A percentile compares a stretch with the other conserved stretches of the same genome.
phyloP scores from a whole-genome alignment of 805 yeast genomes.

The Schwanniomyces occidentalis region DNA sequence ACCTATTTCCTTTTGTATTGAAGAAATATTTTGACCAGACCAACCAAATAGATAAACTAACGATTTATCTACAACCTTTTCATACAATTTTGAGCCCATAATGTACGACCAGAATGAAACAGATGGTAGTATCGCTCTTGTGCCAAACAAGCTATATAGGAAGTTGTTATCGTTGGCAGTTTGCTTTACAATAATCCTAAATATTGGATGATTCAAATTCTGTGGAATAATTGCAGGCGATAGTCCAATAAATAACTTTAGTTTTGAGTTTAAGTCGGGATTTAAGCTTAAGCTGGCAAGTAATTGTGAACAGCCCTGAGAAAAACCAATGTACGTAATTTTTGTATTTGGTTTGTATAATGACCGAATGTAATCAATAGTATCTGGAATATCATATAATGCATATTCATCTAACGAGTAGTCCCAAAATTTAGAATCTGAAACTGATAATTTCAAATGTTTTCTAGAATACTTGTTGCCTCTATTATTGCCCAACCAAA shows the following conservation, averaged over 20 bases:
- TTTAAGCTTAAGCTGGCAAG: conserved; percentile 31
- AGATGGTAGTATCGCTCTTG: conserved; percentile 28
- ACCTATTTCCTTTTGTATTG: conserved; percentile 24
- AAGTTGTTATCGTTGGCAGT: conserved; percentile 26
- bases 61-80: conserved; percentile 24
- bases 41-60: conserved; percentile 28
- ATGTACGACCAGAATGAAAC: conserved; percentile 29
- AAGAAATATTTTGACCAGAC: conserved; percentile 22
- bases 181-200: conserved; percentile 23
- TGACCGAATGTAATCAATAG: conserved; percentile 20
- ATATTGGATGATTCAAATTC: conserved; percentile 22
- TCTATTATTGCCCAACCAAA: conserved; percentile 27
- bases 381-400: conserved; percentile 30
- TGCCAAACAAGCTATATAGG: conserved; percentile 25
- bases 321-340: conserved; percentile 29
- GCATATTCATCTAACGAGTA: conserved; percentile 34
- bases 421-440: conserved; percentile 28
- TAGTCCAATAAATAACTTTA: conserved; percentile 26
- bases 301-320: conserved; percentile 33
- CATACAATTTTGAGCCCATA: conserved; percentile 22
- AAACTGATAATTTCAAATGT: conserved; percentile 24
- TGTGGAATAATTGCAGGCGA: conserved; percentile 32
- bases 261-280: conserved; percentile 20
- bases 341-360: conserved; percentile 15
- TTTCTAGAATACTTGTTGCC: conserved; percentile 33